Conservation (phyloP, 306 rosid genomes). For the Rubus parviflorus region DNA sequence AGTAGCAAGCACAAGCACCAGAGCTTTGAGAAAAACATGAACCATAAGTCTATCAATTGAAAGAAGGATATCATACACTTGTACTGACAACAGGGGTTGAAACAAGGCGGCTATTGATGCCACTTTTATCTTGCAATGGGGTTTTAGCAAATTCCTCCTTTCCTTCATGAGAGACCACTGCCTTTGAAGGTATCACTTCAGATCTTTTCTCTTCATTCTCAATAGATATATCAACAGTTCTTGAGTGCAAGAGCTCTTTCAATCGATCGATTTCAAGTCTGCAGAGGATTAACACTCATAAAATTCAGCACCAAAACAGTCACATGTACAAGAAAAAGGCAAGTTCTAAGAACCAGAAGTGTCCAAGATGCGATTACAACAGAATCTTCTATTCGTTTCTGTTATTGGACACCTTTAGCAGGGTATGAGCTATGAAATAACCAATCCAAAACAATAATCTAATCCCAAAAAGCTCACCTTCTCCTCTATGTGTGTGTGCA, state of each 20-base stretch:
- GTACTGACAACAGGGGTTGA: constrained; percentile 48
- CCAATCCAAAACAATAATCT: background rate
- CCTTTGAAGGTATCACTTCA: constrained; percentile 41
- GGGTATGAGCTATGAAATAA: background rate
- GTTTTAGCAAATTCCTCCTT: constrained; percentile 40
- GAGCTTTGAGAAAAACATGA: constrained; percentile 5
- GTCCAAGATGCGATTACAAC: background rate
- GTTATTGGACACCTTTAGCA: background rate
- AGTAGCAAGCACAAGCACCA: background rate
- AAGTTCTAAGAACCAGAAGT: background rate
- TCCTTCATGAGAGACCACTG: constrained; percentile 32
- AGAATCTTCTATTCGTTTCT: background rate
- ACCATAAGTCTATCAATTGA: background rate
- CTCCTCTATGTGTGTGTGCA: background rate
- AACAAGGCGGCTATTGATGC: constrained; percentile 33
- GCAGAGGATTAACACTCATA: constrained; percentile 24
- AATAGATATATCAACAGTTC: constrained; percentile 51
- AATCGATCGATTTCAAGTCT: constrained; percentile 88
- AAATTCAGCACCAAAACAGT: constrained; percentile 2
- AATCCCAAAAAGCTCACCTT: background rate
- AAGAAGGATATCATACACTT: constrained; percentile 47
- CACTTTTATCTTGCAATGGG: constrained; percentile 38
- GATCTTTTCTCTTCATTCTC: constrained; percentile 46
- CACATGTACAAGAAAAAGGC: background rate
- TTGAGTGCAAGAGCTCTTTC: constrained; percentile 78